A percentile compares a stretch with the other conserved stretches of the same genome.
Evolutionary conservation across 2,329 filamentous ascomycete species (phyloP).

Genomic region (Fusarium sp.): DNA sequence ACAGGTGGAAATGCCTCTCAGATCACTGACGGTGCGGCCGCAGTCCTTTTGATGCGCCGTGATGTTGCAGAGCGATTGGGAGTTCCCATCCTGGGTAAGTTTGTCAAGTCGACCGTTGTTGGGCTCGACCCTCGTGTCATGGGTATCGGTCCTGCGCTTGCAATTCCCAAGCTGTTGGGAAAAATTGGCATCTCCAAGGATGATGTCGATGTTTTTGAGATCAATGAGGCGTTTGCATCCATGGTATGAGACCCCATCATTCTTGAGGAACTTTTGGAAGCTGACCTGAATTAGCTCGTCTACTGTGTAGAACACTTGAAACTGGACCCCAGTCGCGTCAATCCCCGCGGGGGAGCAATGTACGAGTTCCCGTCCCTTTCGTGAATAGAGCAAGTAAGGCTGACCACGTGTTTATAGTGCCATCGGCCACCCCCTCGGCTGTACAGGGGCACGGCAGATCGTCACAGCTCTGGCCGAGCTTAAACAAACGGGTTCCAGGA

Average conservation of each 20-base stretch:
- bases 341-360: neutral
- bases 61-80: neutral
- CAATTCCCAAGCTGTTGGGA: neutral
- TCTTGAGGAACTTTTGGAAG: neutral
- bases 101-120: neutral
- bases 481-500: neutral
- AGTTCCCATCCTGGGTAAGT: neutral
- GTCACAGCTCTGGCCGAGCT: neutral
- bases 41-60: neutral
- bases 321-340: neutral
- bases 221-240: neutral
- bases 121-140: neutral
- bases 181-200: neutral
- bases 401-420: neutral
- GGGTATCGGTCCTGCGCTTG: neutral
- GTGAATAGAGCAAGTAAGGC: neutral
- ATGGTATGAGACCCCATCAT: neutral
- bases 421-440: neutral
- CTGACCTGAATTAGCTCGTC: neutral
- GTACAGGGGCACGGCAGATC: neutral
- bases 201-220: neutral
- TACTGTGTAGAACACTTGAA: neutral
- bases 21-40: neutral
- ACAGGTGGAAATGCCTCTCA: neutral
- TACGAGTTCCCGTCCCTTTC: fast-evolving